Percentiles rank a stretch among this genome's conserved stretches.
phyloP scores from a whole-genome alignment of 768 basidiomycete species.

The Symmetrospora coprosmae region DNA sequence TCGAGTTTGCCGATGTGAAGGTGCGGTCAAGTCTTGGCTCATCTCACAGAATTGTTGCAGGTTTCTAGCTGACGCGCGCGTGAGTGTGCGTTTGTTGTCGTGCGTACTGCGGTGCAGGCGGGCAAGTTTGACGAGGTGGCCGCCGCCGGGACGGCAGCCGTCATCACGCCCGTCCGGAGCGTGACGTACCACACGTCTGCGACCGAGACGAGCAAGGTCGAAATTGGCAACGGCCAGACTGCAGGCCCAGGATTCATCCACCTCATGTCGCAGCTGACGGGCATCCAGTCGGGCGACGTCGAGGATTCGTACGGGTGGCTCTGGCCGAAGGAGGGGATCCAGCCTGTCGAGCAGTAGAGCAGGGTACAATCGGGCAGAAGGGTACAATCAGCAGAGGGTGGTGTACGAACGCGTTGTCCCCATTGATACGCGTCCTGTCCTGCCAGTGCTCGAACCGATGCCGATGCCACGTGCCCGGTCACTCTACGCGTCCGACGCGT shows the following conservation, averaged over 20 bases:
- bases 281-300: conserved; percentile 29
- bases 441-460: no score
- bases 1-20: conserved; percentile 30
- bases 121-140: conserved; percentile 31
- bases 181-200: conserved; percentile 28
- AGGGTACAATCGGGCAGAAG: no score
- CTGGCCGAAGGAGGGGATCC: conserved; percentile 29
- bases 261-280: conserved; percentile 28
- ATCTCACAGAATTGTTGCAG: no score
- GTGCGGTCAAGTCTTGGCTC: not conserved
- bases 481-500: no score
- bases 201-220: conserved; percentile 22
- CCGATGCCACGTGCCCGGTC: no score
- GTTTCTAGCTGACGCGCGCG: not conserved
- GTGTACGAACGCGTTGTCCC: no score
- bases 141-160: conserved; percentile 33
- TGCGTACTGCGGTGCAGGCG: not conserved
- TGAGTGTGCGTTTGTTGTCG: not conserved
- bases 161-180: conserved; percentile 32
- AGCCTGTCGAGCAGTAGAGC: no score
- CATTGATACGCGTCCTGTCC: no score
- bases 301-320: conserved; percentile 23
- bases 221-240: conserved; percentile 31
- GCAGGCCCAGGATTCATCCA: conserved; percentile 29
- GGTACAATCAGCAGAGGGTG: no score